Evolutionary conservation across 495 filamentous ascomycete genomes (phyloP), one percentile per base, ranked within the genome.

Genomic region (Astrothelium macrocarpum): DNA sequence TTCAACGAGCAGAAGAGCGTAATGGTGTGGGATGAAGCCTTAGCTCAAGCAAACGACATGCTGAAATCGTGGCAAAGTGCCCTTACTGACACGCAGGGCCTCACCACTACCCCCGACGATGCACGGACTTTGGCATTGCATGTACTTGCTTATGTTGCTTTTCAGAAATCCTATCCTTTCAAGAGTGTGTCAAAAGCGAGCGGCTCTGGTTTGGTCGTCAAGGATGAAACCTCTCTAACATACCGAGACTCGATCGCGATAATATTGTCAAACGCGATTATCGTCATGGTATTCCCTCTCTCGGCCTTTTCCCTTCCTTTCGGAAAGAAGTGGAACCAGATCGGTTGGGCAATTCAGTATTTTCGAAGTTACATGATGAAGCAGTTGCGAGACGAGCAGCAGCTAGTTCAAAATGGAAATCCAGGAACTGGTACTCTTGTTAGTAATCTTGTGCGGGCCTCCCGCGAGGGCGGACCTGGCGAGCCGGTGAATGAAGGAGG

Each of bases 1-100:
- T 80, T 81, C 63, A 80, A 78, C 62, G 78, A 81, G 65, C 68
- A 67, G 0, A 80, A 70, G 56, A 80, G 73, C 61, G 63, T 58
- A 0, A 62, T 77, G 7, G 77, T 80, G 1, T 80, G 78, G 79
- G 53, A 56, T 1, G 77, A 80, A 68, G 66, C 73, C 1, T 14
- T 80, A 0, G 65, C 65, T 0, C 78, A 80, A 64, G 71, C 76
- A 1, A 60, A 64, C 26, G 71, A 71, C 7, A 76, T 80, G 76
- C 56, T 78, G 4, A 14, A 67, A 4, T 72, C 60, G 9, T 81
- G 78, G 78, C 20, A 28, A n/a, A 28, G 5, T 12, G 12, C 20
- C 11, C 61, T 39, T 32, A 61, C 59, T 7, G 39, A 46, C 9
- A 45, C 61, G 1, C 61, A 62, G 23, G 66, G 49, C 23, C 11